Percentiles rank a stretch among this genome's conserved stretches.
phyloP scores from a whole-genome alignment of 768 basidiomycete genomes.

The Boletus pseudopeckii region DNA sequence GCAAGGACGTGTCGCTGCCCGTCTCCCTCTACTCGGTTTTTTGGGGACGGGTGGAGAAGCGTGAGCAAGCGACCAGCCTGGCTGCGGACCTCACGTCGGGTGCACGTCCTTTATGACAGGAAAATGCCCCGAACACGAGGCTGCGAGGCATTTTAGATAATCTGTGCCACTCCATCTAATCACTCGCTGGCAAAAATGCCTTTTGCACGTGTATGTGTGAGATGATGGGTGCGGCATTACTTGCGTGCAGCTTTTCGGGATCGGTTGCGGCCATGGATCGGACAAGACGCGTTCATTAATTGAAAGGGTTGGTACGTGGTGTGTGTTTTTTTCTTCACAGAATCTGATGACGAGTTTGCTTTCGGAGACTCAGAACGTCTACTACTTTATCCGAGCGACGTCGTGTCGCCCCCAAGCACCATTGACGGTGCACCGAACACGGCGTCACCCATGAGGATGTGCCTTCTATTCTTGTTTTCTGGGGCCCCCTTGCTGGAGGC shows the following conservation, averaged over 20 bases:
- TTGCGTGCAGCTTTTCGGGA: not conserved
- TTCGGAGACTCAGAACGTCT: not conserved
- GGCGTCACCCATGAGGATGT: not conserved
- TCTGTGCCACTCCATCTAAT: slow-evolving; percentile 15
- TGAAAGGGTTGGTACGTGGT: not conserved
- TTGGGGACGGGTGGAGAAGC: not conserved
- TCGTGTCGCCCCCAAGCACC: not conserved
- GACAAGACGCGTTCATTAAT: not conserved
- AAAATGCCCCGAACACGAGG: slow-evolving; percentile 28
- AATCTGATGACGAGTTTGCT: not conserved
- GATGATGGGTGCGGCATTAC: slow-evolving; percentile 5
- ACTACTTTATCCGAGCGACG: not conserved
- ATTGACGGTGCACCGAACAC: not conserved
- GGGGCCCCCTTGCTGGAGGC: not conserved
- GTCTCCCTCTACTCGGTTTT: not conserved
- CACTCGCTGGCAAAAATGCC: slow-evolving; percentile 17
- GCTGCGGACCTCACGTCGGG: slow-evolving; percentile 4
- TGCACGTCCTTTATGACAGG: slow-evolving; percentile 9
- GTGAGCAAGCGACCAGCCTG: not conserved
- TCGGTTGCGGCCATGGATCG: slow-evolving; percentile 13
- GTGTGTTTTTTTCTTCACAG: not conserved
- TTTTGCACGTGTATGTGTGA: slow-evolving; percentile 20
- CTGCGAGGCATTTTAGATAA: slow-evolving; percentile 27
- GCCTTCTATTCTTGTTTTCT: not conserved
- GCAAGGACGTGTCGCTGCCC: not conserved